Evolutionary conservation across 768 basidiomycete genomes (phyloP), one percentile per base, ranked within the genome.

Genomic region (Naematelia aurantialba): DNA sequence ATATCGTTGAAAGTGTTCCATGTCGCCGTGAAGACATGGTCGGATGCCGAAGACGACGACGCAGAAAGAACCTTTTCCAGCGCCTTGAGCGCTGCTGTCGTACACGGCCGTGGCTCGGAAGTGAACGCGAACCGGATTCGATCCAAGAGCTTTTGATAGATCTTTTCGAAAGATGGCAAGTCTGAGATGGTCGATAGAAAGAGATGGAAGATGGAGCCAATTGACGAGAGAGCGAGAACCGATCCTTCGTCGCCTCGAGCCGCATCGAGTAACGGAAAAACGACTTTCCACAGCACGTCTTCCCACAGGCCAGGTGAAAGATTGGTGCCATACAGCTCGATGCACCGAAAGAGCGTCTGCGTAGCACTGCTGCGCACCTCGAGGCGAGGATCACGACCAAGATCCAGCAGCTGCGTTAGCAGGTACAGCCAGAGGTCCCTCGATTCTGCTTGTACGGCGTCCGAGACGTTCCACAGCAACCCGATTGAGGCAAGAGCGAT

Each of bases 361-460:
- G 97, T 93, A 10, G 94, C 92, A 0, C 91, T 91, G 63, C 89
- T 88, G 17, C 93, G 84, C 0, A 94, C 91, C 72, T 99, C 93
- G 19, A 87, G 85, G 29, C 94, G 83, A 0, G 82, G 70, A 69
- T 97, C 94, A 1, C 85, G 83, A 62, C 89, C 91, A 1, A 97
- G 80, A 0, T 86, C 85, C 2, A 93, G 82, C 1, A 97, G 84
- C 74, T 92, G 89, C 4, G 85, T 79, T 2, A 98, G 79, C 4
- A 97, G 83, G 76, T 86, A 88, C 85, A 96, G 89, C 94, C 94
- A 99, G n/a, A 97, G 78, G 1, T 85, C 83, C 69, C 86, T 89
- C 68, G 90, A 91, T 65, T 86, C 84, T 27, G 27, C 30, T 69
- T 94, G 91, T 31, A 98, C 89, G 1, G 90, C 88, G 72, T 99